Base-by-base conservation (phyloP, 331 rosid species). In the Malus hybrid region DNA sequence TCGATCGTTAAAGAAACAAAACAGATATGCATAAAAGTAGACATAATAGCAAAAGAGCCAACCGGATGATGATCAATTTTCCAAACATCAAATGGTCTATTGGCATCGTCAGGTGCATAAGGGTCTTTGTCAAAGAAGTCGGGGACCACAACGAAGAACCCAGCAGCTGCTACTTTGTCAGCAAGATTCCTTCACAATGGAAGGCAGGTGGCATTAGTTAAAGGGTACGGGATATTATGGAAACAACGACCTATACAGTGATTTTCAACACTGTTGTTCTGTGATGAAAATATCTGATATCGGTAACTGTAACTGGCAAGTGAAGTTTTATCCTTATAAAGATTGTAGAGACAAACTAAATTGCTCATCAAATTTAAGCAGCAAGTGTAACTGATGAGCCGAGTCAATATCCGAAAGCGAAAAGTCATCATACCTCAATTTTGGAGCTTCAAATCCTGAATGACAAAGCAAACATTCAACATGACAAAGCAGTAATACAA, bases 381-480 rank as follows among this genome's bases (percentile, higher is more conserved):
- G 16, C 10, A 14, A 68, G 19, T 39, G 11, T 39, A 3, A 28
- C 29, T 28, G 29, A 28, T 28, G 29, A 28, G 29, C 29, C 29
- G 29, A 28, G 29, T 28, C 29, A 39, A 39, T 39, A 39, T 39
- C 46, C 13, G 4, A 39, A 39, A 39, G 46, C 46, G 46, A 39
- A 10, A 39, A 0, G 28, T 36, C 44, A 56, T 5, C 67, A 71
- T 56, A 80, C 84, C 84, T 80, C 68, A 71, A 70, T 77, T 75
- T 72, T 29, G 84, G 84, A 63, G 80, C 80, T 70, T 75, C 74
- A 80, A 70, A 80, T 8, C 84, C 80, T 80, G 80, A 55, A 63
- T 4, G 9, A 33, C 12, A 72, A 42, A 60, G 63, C 5, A 53
- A 71, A 26, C 44, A 68, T 48, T 18, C 19, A 61, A 26, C 16